phyloP scores from a whole-genome alignment of 176 grass and related monocot genomes.

The Zoysia pacifica region DNA sequence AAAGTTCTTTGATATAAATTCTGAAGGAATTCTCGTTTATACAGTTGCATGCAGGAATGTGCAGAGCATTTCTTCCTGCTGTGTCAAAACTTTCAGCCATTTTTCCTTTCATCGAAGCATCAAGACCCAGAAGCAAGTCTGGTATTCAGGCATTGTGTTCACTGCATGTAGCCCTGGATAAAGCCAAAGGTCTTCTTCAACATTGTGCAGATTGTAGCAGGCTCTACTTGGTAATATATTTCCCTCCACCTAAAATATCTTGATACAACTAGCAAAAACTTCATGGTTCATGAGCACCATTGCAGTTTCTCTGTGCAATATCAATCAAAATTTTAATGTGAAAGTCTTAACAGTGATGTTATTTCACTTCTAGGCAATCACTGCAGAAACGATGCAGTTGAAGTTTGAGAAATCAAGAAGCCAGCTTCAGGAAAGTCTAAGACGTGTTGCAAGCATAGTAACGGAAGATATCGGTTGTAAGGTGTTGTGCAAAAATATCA shows the following conservation, averaged over 20 bases:
- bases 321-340: neutral
- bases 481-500: constrained; percentile 44
- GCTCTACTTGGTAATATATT: constrained; percentile 78
- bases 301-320: neutral
- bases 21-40: constrained; percentile 29
- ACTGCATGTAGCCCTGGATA: constrained; percentile 88
- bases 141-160: constrained; percentile 92
- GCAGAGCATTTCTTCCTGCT: constrained; percentile 59
- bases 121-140: constrained; percentile 95
- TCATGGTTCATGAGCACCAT: neutral
- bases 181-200: constrained; percentile 82
- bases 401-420: constrained; percentile 93
- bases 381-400: constrained; percentile 78
- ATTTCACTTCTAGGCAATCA: constrained; percentile 74
- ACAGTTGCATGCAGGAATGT: constrained; percentile 87
- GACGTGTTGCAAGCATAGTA: constrained; percentile 69
- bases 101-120: constrained; percentile 91
- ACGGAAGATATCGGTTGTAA: constrained; percentile 86
- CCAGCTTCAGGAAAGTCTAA: constrained; percentile 86
- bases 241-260: neutral
- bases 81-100: constrained; percentile 79
- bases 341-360: constrained; percentile 21
- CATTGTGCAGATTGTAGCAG: constrained; percentile 93
- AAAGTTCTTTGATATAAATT: neutral
- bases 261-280: neutral